Evolutionary conservation across 2,329 filamentous ascomycete species (phyloP), one percentile per base, ranked within the genome.

Genomic region (Phaeosphaeriaceae sp.): DNA sequence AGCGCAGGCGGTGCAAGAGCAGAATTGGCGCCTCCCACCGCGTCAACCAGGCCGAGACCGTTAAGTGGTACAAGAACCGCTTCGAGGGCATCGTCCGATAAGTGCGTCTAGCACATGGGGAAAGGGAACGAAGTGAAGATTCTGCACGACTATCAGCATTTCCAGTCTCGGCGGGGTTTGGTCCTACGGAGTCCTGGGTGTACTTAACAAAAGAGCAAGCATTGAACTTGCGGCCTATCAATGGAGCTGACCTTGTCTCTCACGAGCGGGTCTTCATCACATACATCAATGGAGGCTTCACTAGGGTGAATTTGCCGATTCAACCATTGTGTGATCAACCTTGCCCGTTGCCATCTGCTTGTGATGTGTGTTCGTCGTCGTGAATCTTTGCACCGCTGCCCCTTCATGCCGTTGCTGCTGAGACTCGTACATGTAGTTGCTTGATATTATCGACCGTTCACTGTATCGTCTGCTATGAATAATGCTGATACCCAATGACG

Each of bases 31-130:
- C 91, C 79, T 86, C 83, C 83, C 95, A 99, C 91, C 88, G 89
- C 80, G 97, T 99, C 89, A 92, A 88, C 89, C 91, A 93, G 80
- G 84, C 88, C 69, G 95, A 99, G 89, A 97, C 93, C 78, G 85
- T 98, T 85, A 96, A 93, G 87, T 99, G 95, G 95, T 99, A 91
- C 88, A 91, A 91, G 87, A 89, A 87, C 82, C 89, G 93, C 84
- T 97, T 97, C 89, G 93, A 98, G 82, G 95, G 94, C 81, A 98
- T 98, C 81, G 92, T 99, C 85, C 90, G 95, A 87, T 98, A 96
- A 92, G 89, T 77, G 79, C 70, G 62, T 66, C 61, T 48, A 61
- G 52, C 51, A 54, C 51, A 60, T 61, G 61, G 66, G 53, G 63
- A 63, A 58, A 65, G 58, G 66, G 62, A 69, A 69, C 61, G 63